Evolutionary conservation across 2,329 filamentous ascomycete species (phyloP), one percentile per base, ranked within the genome.

Genomic region (Epichloe festucae): DNA sequence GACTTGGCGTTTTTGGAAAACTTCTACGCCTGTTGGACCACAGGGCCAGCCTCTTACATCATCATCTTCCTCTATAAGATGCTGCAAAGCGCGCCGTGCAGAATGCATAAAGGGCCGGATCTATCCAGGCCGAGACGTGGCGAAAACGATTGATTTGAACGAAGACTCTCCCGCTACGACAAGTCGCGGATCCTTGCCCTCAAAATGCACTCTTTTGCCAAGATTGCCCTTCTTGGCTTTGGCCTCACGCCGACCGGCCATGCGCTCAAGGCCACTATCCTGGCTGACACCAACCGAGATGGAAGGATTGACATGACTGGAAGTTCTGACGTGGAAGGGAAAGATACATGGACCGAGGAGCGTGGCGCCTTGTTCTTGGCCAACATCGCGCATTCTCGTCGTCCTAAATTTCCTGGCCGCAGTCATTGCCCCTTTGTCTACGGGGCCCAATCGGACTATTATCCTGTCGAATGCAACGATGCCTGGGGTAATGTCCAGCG

Each of bases 281-380:
- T 56, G 7, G 67, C 64, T 11, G 67, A 69, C 56, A 65, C 60
- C 41, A 68, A 69, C 49, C 62, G 66, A 11, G 66, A 68, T 46
- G 65, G 65, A 6, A 50, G 48, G 14, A 59, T 68, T 35, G 64
- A 68, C 53, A 46, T 57, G 19, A 47, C 42, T 5, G 56, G 56
- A 14, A 44, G 46, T 17, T 54, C 57, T 3, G 63, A 67, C 46
- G 34, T 56, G 1, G 11, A n/a, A 0, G 52, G 53, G 34, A 67
- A 65, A 51, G 46, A 49, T 2, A 49, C 19, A 8, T 64, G 62
- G 62, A 60, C 60, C 1, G 39, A 54, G 2, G n/a, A 48, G 0
- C 44, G 47, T 4, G 66, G 66, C 6, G 65, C 66, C n/a, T 58
- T 69, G 23, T 66, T 70, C 48, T 58, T 70, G 1, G 58, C 67